A percentile compares a stretch with the other conserved stretches of the same genome.
phyloP scores from a whole-genome alignment of 352 stramenopile genomes.

The Lagenidium giganteum region DNA sequence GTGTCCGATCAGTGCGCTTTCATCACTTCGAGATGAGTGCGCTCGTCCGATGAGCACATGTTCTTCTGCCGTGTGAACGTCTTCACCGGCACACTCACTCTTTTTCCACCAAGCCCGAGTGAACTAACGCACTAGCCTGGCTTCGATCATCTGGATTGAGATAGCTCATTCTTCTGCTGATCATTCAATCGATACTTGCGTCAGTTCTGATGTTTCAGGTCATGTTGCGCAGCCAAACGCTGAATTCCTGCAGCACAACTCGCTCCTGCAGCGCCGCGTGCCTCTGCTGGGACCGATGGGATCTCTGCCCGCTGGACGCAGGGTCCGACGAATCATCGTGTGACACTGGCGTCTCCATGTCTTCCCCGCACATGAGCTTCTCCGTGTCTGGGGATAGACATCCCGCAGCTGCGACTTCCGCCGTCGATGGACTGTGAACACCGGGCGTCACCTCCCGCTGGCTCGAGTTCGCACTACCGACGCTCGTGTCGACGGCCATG shows the following conservation, averaged over 20 bases:
- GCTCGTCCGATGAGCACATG: no score
- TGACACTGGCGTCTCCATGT: conserved; percentile 38
- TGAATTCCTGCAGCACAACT: conserved; percentile 76
- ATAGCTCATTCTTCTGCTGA: no score
- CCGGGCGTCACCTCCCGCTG: background rate
- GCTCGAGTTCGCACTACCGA: conserved; percentile 1
- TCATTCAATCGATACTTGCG: background rate
- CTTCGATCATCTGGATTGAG: no score
- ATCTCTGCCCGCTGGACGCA: conserved; percentile 2
- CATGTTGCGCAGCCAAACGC: conserved; percentile 67
- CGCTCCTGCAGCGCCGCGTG: conserved; percentile 56
- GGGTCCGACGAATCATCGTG: conserved; percentile 1
- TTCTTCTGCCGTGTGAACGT: no score
- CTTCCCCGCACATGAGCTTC: conserved; percentile 59
- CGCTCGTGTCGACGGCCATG: conserved; percentile 25
- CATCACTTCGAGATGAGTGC: no score
- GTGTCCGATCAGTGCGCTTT: no score
- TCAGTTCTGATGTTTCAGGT: conserved; percentile 10
- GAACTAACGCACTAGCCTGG: no score
- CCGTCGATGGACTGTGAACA: conserved; percentile 26
- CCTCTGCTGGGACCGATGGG: background rate
- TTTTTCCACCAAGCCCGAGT: no score
- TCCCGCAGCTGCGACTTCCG: conserved; percentile 48
- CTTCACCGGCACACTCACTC: no score
- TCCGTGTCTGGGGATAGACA: conserved; percentile 35